A percentile compares a stretch with the other conserved stretches of the same genome.
Conservation (phyloP, 192 early-diverging fungal genomes). For the Backusella mclennaniae region DNA sequence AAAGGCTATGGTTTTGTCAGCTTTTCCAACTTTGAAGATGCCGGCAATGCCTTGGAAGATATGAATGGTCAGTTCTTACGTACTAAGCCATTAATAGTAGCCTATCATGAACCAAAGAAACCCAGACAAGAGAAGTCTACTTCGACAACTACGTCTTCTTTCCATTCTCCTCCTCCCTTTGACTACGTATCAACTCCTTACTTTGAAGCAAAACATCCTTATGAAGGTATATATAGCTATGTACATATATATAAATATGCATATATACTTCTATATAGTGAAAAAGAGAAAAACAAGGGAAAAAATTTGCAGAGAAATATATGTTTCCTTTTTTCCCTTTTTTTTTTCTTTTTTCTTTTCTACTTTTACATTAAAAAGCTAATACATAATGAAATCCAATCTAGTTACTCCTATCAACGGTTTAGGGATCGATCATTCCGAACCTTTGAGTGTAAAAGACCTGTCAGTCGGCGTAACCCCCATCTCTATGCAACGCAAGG, state of each 20-base stretch:
- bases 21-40: conserved; percentile 88
- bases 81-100: conserved; percentile 87
- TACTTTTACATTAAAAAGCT: background rate
- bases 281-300: background rate
- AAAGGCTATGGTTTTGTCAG: conserved; percentile 94
- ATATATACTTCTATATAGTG: background rate
- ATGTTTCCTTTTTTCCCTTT: background rate
- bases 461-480: background rate
- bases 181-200: conserved; percentile 12
- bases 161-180: conserved; percentile 14
- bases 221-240: conserved; percentile 7
- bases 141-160: conserved; percentile 1
- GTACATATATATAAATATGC: background rate
- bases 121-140: conserved; percentile 49
- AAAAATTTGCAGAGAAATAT: background rate
- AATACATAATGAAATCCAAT: conserved; percentile 2
- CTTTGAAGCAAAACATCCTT: conserved; percentile 11
- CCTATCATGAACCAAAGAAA: conserved; percentile 90
- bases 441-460: conserved; percentile 2
- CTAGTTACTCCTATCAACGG: conserved; percentile 7
- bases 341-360: background rate
- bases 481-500: conserved; percentile 13
- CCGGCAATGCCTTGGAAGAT: conserved; percentile 80
- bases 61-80: conserved; percentile 85
- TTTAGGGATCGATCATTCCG: conserved; percentile 11